Base-by-base conservation (phyloP, 306 rosid species). In the Alnus rubra region DNA sequence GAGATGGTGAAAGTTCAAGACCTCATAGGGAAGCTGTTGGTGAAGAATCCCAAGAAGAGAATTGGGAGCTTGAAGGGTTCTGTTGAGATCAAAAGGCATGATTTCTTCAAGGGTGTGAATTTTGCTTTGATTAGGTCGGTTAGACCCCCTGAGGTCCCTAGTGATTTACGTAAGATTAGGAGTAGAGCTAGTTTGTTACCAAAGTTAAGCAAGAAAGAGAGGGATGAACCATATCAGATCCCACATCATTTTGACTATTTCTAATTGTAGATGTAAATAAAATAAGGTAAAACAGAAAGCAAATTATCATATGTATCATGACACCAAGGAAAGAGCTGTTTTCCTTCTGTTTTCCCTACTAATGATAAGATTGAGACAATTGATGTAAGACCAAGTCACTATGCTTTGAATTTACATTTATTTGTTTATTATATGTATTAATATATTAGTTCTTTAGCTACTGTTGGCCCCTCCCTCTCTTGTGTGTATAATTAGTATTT, bases 1-100 rank as follows among this genome's bases (percentile, higher is more conserved):
- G 98, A 92, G 74, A 87, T 89, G 96, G 92, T 84, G 63, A 91
- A 76, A 81, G 93, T 88, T 83, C 96, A 95, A 72, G 98, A 92
- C 74, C 82, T 95, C 5, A 92, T 95, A 13, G 86, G 86, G 71
- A 95, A 88, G 84, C 86, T 95, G 11, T 70, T 95, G 52, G 96
- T 91, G 89, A 95, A 95, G 92, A 95, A 95, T 85, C 98, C 97
- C 3, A 92, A 79, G 71, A 95, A 92, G 86, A 95, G 98, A 84
- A 88, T 90, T 44, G 98, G 98, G 14, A 85, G 89, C 74, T 77
- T 90, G 75, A 87, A 85, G 88, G 98, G 98, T 19, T 92, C 98
- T 48, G 94, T 87, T 47, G 98, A 95, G 89, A 92, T 95, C 78
- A 95, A 95, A 73, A 89, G 91, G 83, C 98, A 95, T 74, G 98